These are phyloP conservation scores for Melocanna baccifera DNA, from an alignment of 176 grass and related monocot genomes.

Conservation along the genomic window DNA sequence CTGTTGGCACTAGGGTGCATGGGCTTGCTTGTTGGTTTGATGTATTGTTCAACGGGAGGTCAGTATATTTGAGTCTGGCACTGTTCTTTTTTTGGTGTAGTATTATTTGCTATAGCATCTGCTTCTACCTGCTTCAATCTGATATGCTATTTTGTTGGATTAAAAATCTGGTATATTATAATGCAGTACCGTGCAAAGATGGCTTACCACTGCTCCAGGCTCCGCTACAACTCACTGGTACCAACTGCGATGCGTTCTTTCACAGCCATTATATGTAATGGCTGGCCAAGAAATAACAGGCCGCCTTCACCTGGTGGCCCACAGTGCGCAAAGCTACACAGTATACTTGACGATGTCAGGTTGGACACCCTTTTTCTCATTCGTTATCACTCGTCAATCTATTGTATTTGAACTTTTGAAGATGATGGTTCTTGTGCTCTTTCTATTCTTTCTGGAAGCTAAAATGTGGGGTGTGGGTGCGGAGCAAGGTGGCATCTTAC, in stretches of 20 bases:
- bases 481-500: slow-evolving; percentile 81
- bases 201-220: slow-evolving; percentile 93
- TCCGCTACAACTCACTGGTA: slow-evolving; percentile 99
- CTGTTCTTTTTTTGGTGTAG: not conserved
- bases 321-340: slow-evolving; percentile 93
- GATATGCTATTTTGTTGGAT: slow-evolving; percentile 16
- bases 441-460: slow-evolving; percentile 51
- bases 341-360: slow-evolving; percentile 91
- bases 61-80: not conserved
- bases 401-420: slow-evolving; percentile 29
- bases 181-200: slow-evolving; percentile 85
- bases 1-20: slow-evolving; percentile 93
- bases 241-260: slow-evolving; percentile 88
- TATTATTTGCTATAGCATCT: slow-evolving; percentile 2
- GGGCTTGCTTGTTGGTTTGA: slow-evolving; percentile 99
- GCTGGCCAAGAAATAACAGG: slow-evolving; percentile 99
- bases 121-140: not conserved
- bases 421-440: slow-evolving; percentile 4
- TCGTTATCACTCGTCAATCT: not conserved
- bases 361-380: slow-evolving; percentile 29
- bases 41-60: slow-evolving; percentile 97
- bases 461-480: slow-evolving; percentile 96
- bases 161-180: slow-evolving; percentile 20
- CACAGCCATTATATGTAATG: slow-evolving; percentile 95
- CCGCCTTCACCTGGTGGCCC: slow-evolving; percentile 73